Base-by-base conservation (phyloP, 176 grass and related monocot species). In the Hyparrhenia diplandra region DNA sequence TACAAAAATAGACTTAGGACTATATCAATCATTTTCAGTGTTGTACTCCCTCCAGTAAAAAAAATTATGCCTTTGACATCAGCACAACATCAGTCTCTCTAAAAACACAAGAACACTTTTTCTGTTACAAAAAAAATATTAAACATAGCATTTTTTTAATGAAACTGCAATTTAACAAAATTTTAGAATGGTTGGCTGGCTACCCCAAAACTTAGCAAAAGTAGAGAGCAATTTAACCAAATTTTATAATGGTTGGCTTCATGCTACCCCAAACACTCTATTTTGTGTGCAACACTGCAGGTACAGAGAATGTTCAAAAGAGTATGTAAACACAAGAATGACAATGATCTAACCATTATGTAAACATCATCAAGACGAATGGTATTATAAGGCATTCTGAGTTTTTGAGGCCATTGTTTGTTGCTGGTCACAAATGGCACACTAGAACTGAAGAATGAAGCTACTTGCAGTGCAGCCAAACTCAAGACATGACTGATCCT, bases 381-480 rank as follows among this genome's bases (percentile, higher is more conserved):
- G 58, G 24, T 61, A 61, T 61, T 61, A 61, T 27, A 61, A 61
- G 58, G 23, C 58, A 61, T 28, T 28, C 24, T 28, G 58, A 61
- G 10, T 57, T 57, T 57, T 57, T 57, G 21, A 57, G 54, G 24
- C 54, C 54, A 57, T 57, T 57, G 21, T 57, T 57, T 57, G 52
- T 23, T 57, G 54, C 54, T 57, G 54, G 54, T 10, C 54, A 57
- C 54, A 24, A 57, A 0, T 57, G 54, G 9, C 54, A 57, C 21
- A 57, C 21, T 24, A 57, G 51, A 21, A 73, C 13, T 47, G 68
- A 72, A 83, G 58, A 74, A n/a, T 13, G 13, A 46, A 39, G 29
- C 21, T 75, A 58, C 17, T 27, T 67, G 63, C 45, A 81, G 25
- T 67, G 63, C 45, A 81, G 25, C 11, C 21, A 59, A 79, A 78